phyloP scores from a whole-genome alignment of 2,329 filamentous ascomycete species.

The Aspergillus aculeatinus region DNA sequence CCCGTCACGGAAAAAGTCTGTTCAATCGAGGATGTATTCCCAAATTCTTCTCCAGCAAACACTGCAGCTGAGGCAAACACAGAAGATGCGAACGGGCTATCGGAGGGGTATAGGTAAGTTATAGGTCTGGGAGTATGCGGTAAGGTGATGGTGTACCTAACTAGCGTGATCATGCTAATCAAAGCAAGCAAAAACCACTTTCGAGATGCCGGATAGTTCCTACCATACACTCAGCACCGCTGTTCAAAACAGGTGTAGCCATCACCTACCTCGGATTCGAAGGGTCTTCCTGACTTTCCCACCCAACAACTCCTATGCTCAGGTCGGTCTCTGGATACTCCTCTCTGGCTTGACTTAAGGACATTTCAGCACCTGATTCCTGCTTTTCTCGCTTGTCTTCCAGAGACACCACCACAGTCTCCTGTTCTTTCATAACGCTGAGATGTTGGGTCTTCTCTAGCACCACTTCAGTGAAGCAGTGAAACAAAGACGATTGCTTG shows the following conservation, averaged over 20 bases:
- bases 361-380: not conserved
- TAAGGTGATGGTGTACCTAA: conserved; percentile 7
- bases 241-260: not conserved
- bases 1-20: conserved; percentile 9
- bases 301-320: conserved; percentile 1
- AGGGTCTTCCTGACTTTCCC: conserved; percentile 1
- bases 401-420: not conserved
- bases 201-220: conserved; percentile 8
- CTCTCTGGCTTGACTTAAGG: not conserved
- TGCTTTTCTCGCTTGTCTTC: not conserved
- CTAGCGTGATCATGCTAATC: conserved; percentile 14
- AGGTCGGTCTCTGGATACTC: not conserved
- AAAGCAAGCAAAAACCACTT: conserved; percentile 14
- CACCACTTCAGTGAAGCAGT: not conserved
- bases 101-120: not conserved
- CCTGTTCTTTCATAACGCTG: not conserved
- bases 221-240: not conserved
- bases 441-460: not conserved
- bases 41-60: conserved; percentile 7
- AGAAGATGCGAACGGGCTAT: conserved; percentile 17
- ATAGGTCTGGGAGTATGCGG: not conserved
- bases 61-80: conserved; percentile 11
- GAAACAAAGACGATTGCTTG: not conserved
- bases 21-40: conserved; percentile 7
- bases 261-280: conserved; percentile 2